Evolutionary conservation across 1,284 basidiomycete species (phyloP), one percentile per base, ranked within the genome.

Genomic region (Athelia psychrophila): DNA sequence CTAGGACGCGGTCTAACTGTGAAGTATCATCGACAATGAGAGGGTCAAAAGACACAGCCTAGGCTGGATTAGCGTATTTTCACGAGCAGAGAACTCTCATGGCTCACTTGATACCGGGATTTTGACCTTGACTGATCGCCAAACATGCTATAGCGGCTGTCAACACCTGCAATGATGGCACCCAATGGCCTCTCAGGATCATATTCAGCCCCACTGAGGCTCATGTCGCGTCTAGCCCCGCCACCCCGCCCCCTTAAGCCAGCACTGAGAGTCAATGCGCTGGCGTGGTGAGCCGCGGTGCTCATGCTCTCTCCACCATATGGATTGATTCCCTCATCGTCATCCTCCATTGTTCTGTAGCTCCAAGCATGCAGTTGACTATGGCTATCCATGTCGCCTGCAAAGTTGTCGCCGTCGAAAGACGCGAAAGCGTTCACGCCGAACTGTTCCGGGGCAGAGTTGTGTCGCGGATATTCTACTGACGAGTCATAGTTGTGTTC

Each of bases 271-370:
- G 93, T 95, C 46, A 94, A 75, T 0, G 82, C 89, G 56, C 88
- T 91, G 23, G 90, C 91, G 68, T 95, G 93, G 66, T 95, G 93
- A 2, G 84, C 89, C 12, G 83, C 83, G 0, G 92, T 94, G 0
- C 89, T 93, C 53, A 90, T 72, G 0, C 91, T 88, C 52, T 83
- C 80, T 19, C 78, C 81, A 19, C 74, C 80, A 56, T 84, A 88
- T 1, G 84, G 84, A 57, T 78, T 73, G 35, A 85, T 70, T 6
- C 81, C 84, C 15, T 85, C 84, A 49, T 84, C 81, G 47, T 87
- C 82, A 36, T 75, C 80, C 44, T 73, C 73, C 44, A 58, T 63
- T 15, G 78, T 77, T 51, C 77, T 79, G 63, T 83, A 84, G 4
- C 85, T 86, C 84, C 84, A 88, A 0, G 76, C 75, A 51, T 84